Base-by-base conservation (phyloP, 2,329 filamentous ascomycete species). In the Leptographium radiaticola region DNA sequence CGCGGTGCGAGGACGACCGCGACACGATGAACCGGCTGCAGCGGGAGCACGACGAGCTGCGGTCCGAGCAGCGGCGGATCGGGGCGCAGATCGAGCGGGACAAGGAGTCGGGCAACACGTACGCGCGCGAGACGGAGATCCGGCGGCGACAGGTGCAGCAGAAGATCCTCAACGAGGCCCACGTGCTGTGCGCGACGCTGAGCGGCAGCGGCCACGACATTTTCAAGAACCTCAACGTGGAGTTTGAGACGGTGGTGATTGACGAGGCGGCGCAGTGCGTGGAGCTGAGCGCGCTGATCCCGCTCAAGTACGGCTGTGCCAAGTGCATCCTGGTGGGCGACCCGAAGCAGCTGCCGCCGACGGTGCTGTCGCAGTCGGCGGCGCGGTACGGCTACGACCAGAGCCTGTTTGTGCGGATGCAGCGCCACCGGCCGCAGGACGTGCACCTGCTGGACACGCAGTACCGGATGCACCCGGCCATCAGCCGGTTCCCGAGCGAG, bases 381-480 rank as follows among this genome's bases (percentile, higher is more conserved):
- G 87, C 90, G 15, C 81, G 83, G 40, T 97, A 90, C 68, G 89
- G 93, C 59, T 98, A 97, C 69, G 91, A 97, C 64, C 93, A 98
- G 71, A 95, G 89, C 76, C 74, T 98, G 69, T 98, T 98, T 71
- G 93, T 97, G 53, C 86, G 93, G 38, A 98, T 98, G 91, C 93
- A 97, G 66, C 83, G 84, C 62, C 96, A 96, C 59, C 84, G 91
- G 62, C 87, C 89, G 1, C 75, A 86, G 36, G 86, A 94, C 59
- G 83, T 98, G 16, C 91, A 98, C 71, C 76, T 98, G 31, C 80
- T 98, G n/a, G 91, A 97, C 65, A 93, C 86, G 54, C 93, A 98
- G 65, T 98, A 98, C 67, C 93, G 93, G 69, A 98, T 98, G 94
- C 93, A 98, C 70, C 93, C 94, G 0, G 88, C 93, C 60, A 98